A percentile compares a stretch with the other conserved stretches of the same genome.
Evolutionary conservation across 257 asterid genomes (phyloP).

Genomic region (Nicotiana noctiflora): DNA sequence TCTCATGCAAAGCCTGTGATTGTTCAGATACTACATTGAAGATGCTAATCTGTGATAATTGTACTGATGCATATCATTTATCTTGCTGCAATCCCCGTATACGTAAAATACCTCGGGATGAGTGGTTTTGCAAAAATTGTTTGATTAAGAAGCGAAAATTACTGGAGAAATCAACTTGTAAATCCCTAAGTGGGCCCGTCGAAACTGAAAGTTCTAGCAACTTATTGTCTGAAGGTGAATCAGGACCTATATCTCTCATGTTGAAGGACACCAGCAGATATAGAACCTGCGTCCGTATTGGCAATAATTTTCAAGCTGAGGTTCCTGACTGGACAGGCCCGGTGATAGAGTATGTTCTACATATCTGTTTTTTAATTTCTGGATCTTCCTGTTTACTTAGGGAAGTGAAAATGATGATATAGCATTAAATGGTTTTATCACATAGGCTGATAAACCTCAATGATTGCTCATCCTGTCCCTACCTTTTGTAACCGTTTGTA

Average conservation of each 20-base stretch:
- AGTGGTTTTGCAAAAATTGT: constrained; percentile 81
- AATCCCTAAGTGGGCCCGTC: constrained; percentile 13
- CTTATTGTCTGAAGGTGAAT: constrained; percentile 31
- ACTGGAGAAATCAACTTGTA: constrained; percentile 43
- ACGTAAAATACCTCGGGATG: constrained; percentile 47
- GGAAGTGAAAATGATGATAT: background rate
- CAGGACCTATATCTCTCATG: constrained; percentile 52
- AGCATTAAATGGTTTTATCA: background rate
- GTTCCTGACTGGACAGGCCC: constrained; percentile 76
- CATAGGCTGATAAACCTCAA: background rate
- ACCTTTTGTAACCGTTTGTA: background rate
- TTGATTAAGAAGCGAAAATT: constrained; percentile 53
- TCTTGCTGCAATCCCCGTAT: constrained; percentile 61
- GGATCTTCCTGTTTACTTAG: constrained; percentile 6
- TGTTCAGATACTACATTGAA: constrained; percentile 40
- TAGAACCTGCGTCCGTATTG: constrained; percentile 59
- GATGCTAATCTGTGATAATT: constrained; percentile 71
- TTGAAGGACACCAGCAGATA: constrained; percentile 46
- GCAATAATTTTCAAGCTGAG: constrained; percentile 62
- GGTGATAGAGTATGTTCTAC: constrained; percentile 50
- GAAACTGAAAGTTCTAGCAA: constrained; percentile 26
- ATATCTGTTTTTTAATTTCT: constrained; percentile 8
- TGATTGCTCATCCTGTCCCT: background rate
- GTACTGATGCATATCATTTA: constrained; percentile 69
- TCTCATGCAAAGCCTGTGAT: constrained; percentile 56